A percentile compares a stretch with the other conserved stretches of the same genome.
Conservation (phyloP, 2,329 filamentous ascomycete species). For the Cercospora sp. region DNA sequence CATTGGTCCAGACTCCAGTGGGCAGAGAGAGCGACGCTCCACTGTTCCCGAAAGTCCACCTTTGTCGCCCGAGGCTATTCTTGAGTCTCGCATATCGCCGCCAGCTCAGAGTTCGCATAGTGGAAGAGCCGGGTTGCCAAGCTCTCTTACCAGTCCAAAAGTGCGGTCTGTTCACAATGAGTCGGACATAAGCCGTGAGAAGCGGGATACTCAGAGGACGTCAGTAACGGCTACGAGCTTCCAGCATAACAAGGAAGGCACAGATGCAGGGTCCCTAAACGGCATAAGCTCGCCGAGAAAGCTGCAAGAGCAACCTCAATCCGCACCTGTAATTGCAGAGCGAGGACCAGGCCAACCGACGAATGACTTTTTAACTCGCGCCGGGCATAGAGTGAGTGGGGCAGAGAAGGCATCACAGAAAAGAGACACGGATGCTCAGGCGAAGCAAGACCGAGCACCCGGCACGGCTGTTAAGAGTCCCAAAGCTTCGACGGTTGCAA, state of each 20-base stretch:
- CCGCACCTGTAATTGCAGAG: background rate
- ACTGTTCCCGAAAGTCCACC: conserved; percentile 12
- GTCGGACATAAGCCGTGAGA: background rate
- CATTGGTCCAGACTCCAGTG: background rate
- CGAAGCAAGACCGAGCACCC: background rate
- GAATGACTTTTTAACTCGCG: background rate
- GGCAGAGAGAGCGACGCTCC: background rate
- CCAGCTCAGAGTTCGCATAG: background rate
- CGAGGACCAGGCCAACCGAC: background rate
- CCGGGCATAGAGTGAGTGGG: background rate
- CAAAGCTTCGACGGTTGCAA: background rate
- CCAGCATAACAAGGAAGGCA: background rate
- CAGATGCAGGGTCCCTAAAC: no score
- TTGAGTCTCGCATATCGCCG: background rate
- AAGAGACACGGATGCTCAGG: background rate
- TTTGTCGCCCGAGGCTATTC: background rate
- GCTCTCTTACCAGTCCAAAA: background rate
- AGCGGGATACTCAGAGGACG: background rate
- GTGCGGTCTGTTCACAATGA: background rate
- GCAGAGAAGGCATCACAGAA: background rate
- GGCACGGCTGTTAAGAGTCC: background rate
- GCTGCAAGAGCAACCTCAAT: background rate
- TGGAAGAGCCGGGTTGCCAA: background rate
- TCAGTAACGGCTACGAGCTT: background rate
- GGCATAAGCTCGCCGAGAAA: background rate